Conservation (phyloP, 306 rosid species). For the Dryas alaskensis region DNA sequence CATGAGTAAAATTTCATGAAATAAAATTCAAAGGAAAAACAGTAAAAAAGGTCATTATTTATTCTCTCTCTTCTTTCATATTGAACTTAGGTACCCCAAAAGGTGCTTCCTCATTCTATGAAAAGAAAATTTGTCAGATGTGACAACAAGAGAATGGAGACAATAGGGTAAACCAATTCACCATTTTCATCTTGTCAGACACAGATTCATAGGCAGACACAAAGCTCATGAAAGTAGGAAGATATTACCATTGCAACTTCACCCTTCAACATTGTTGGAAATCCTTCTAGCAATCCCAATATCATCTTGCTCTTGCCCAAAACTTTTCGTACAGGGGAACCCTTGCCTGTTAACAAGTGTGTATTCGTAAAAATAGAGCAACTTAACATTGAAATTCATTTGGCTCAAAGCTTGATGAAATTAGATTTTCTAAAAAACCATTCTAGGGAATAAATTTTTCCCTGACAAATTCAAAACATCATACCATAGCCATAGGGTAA, state of each 20-base stretch:
- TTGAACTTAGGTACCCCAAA: neutral
- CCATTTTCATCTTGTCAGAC: neutral
- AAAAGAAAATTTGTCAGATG: neutral
- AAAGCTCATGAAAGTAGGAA: conserved; percentile 3
- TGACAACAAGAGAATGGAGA: neutral
- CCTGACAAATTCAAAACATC: too few relatives aligned
- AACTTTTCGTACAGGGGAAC: conserved; percentile 62
- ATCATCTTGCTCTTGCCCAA: conserved; percentile 92
- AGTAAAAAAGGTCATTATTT: neutral
- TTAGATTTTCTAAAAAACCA: neutral
- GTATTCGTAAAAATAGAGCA: conserved; percentile 18
- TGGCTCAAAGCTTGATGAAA: conserved; percentile 1
- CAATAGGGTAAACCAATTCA: neutral
- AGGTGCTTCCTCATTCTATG: neutral
- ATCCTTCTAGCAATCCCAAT: conserved; percentile 86
- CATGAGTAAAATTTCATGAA: neutral
- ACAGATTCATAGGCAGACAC: neutral
- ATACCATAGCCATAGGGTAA: too few relatives aligned
- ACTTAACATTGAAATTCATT: conserved; percentile 11
- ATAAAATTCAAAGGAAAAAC: neutral
- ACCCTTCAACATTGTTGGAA: conserved; percentile 93
- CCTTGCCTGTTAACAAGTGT: conserved; percentile 61
- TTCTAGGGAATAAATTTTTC: too few relatives aligned
- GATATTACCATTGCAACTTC: conserved; percentile 89
- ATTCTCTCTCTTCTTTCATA: neutral